phyloP scores from a whole-genome alignment of 208 protist species.

The Wallacemonas sp. region DNA sequence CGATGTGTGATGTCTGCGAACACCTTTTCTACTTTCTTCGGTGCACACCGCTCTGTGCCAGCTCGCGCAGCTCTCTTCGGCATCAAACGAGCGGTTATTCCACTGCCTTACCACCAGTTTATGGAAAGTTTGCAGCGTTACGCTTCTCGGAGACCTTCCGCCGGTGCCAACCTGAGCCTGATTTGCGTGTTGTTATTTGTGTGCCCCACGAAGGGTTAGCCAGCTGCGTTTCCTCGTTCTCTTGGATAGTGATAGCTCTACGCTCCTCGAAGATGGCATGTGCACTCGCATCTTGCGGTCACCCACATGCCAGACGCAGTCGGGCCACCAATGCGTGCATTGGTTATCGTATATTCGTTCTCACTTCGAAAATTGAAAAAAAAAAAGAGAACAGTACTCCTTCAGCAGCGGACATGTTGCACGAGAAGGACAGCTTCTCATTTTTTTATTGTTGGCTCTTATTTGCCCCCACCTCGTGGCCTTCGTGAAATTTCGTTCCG shows the following conservation, averaged over 20 bases:
- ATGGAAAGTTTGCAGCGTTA: constrained; percentile 21
- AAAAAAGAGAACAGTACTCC: neutral
- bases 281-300: no score
- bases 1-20: no score
- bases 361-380: no score
- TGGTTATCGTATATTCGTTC: no score
- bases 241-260: constrained; percentile 15
- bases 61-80: neutral
- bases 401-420: neutral
- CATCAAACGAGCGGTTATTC: constrained; percentile 16
- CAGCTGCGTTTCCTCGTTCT: constrained; percentile 10
- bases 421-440: neutral
- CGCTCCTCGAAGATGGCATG: constrained; percentile 11
- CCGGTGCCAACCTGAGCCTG: no score
- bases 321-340: no score
- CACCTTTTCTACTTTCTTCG: no score
- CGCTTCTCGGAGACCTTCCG: constrained; percentile 15
- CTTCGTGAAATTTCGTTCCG: no score
- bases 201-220: constrained; percentile 13
- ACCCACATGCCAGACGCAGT: no score
- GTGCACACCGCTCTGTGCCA: neutral
- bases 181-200: neutral
- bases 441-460: no score
- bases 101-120: constrained; percentile 5
- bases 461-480: no score